A percentile compares a stretch with the other conserved stretches of the same genome.
Conservation (phyloP, 169 alveolate species). For the Plasmodium fragile region DNA sequence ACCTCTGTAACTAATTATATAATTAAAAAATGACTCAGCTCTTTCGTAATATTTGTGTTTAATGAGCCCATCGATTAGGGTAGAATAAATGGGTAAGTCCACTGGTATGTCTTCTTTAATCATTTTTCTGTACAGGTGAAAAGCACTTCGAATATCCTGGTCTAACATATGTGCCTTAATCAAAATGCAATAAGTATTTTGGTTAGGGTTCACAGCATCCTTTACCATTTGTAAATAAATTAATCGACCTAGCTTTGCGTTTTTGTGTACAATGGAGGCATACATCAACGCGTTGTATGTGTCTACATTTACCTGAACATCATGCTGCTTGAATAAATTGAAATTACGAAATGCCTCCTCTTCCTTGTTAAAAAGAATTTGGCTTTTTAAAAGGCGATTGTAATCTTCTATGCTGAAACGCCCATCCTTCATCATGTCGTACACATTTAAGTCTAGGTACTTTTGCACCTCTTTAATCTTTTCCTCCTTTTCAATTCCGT, state of each 20-base stretch:
- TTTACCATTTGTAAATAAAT: conserved; percentile 86
- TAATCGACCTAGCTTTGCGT: conserved; percentile 82
- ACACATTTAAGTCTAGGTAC: conserved; percentile 37
- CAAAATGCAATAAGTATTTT: conserved; percentile 83
- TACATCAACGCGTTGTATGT: conserved; percentile 81
- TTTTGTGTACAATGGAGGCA: conserved; percentile 67
- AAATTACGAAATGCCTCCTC: conserved; percentile 67
- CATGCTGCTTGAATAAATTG: conserved; percentile 75
- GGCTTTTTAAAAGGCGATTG: conserved; percentile 59
- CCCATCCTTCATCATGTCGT: conserved; percentile 56
- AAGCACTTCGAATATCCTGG: conserved; percentile 83
- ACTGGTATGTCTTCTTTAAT: conserved; percentile 83
- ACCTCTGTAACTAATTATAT: conserved; percentile 86
- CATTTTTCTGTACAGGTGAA: conserved; percentile 86
- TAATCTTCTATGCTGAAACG: conserved; percentile 36
- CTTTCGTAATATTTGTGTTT: conserved; percentile 64
- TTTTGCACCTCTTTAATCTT: conserved; percentile 30
- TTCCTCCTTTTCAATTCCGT: conserved; percentile 75
- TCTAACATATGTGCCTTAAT: conserved; percentile 84
- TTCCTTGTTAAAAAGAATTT: conserved; percentile 25
- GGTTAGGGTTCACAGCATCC: conserved; percentile 83
- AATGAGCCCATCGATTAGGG: conserved; percentile 86
- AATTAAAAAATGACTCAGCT: conserved; percentile 88
- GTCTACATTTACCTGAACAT: conserved; percentile 77
- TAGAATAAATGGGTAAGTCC: conserved; percentile 85